phyloP scores from a whole-genome alignment of 495 filamentous ascomycete genomes.

The Aspergillus carlsbadensis region DNA sequence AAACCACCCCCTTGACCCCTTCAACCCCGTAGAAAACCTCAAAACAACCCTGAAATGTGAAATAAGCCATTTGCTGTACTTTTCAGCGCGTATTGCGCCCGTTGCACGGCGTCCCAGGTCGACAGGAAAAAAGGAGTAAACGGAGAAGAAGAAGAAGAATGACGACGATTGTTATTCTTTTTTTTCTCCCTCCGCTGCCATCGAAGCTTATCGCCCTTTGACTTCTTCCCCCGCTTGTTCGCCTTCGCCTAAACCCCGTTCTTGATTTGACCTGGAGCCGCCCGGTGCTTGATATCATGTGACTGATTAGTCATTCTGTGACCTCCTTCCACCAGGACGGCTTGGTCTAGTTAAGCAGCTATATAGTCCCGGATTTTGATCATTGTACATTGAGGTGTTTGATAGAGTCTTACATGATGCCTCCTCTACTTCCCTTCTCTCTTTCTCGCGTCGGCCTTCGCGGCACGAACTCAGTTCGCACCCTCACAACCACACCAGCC shows the following conservation, averaged over 20 bases:
- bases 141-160: slow-evolving; percentile 6
- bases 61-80: background rate
- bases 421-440: background rate
- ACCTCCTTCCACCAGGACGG: no score
- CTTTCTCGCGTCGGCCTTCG: background rate
- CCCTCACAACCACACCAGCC: slow-evolving; percentile 16
- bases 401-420: no score
- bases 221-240: slow-evolving; percentile 35
- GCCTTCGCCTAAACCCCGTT: slow-evolving; percentile 23
- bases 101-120: background rate
- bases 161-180: slow-evolving; percentile 12
- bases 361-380: no score
- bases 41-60: background rate
- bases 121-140: background rate
- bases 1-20: background rate
- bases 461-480: background rate
- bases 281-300: slow-evolving; percentile 37
- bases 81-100: background rate
- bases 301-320: slow-evolving; percentile 33
- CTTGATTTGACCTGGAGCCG: slow-evolving; percentile 17
- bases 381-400: no score
- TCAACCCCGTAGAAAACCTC: background rate
- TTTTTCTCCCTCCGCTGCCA: slow-evolving; percentile 11
- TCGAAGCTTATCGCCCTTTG: slow-evolving; percentile 35
- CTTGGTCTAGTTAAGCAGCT: no score